Evolutionary conservation across 2,329 filamentous ascomycete species (phyloP).

Genomic region (Clonostachys chloroleuca): DNA sequence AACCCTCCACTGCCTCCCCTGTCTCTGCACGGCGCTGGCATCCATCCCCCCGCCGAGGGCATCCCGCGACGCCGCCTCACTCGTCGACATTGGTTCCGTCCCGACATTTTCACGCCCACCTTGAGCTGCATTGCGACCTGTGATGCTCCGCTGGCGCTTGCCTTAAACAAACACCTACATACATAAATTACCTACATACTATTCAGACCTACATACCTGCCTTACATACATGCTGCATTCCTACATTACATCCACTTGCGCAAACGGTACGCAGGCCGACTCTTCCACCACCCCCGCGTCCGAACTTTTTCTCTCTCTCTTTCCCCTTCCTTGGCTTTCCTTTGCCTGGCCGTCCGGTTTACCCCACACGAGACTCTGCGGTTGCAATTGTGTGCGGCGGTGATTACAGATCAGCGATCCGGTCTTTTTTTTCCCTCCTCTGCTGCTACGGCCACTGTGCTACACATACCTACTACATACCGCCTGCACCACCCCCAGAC

Average conservation of each 20-base stretch:
- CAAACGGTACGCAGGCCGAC: too few species aligned
- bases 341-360: too few species aligned
- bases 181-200: not conserved
- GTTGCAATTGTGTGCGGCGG: too few species aligned
- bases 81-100: too few species aligned
- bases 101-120: not conserved
- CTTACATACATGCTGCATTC: not conserved
- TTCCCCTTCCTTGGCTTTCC: not conserved
- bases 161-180: not conserved
- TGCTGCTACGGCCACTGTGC: not conserved
- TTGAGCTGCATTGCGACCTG: constrained; percentile 22
- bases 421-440: not conserved
- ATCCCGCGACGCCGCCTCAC: too few species aligned
- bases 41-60: too few species aligned
- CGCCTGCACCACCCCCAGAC: not conserved
- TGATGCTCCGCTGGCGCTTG: constrained; percentile 22
- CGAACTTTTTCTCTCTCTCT: not conserved
- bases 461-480: not conserved
- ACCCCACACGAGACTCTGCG: too few species aligned
- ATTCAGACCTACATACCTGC: not conserved
- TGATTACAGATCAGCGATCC: too few species aligned
- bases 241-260: not conserved
- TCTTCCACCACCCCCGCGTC: not conserved
- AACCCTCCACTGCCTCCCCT: too few species aligned
- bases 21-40: too few species aligned